phyloP scores from a whole-genome alignment of 2,329 filamentous ascomycete species.

The Pyrenophora tritici-repentis region DNA sequence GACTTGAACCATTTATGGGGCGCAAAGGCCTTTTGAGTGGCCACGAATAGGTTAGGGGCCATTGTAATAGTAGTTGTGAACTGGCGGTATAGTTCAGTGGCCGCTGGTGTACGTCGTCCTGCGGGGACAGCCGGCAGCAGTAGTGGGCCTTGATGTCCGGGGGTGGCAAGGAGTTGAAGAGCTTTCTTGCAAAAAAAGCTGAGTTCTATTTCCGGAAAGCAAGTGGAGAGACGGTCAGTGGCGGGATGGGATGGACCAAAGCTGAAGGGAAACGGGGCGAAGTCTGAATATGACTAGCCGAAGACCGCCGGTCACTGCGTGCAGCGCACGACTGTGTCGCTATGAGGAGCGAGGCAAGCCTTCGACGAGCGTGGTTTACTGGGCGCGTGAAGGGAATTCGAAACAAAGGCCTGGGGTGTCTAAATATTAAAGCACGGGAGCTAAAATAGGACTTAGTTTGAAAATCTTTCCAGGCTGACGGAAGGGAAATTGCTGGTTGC shows the following conservation, averaged over 20 bases:
- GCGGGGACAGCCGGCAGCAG: slow-evolving; percentile 8
- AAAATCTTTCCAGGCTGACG: slow-evolving; percentile 34
- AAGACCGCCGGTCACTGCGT: slow-evolving; percentile 31
- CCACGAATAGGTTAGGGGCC: slow-evolving; percentile 58
- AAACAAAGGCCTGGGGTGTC: slow-evolving; percentile 22
- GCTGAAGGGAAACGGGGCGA: slow-evolving; percentile 16
- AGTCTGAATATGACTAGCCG: slow-evolving; percentile 23
- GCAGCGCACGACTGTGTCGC: slow-evolving; percentile 38
- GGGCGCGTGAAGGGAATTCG: slow-evolving; percentile 19
- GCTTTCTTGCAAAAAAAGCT: neutral
- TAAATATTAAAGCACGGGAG: slow-evolving; percentile 37
- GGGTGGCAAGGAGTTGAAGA: slow-evolving; percentile 6
- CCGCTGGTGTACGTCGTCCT: slow-evolving; percentile 11
- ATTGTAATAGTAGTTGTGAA: slow-evolving; percentile 37
- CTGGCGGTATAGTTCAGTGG: slow-evolving; percentile 2
- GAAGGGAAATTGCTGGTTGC: slow-evolving; percentile 27
- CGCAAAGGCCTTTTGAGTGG: slow-evolving; percentile 54
- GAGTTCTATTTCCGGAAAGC: neutral
- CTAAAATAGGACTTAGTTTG: slow-evolving; percentile 39
- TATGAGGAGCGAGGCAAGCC: slow-evolving; percentile 23
- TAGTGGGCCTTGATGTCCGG: slow-evolving; percentile 9
- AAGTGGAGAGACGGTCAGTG: slow-evolving; percentile 1
- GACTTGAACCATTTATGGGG: slow-evolving; percentile 57
- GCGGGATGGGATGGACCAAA: slow-evolving; percentile 1
- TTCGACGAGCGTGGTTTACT: slow-evolving; percentile 21